A percentile compares a stretch with the other conserved stretches of the same genome.
Conservation (phyloP, 2,329 filamentous ascomycete species). For the Achaetomium macrosporum region DNA sequence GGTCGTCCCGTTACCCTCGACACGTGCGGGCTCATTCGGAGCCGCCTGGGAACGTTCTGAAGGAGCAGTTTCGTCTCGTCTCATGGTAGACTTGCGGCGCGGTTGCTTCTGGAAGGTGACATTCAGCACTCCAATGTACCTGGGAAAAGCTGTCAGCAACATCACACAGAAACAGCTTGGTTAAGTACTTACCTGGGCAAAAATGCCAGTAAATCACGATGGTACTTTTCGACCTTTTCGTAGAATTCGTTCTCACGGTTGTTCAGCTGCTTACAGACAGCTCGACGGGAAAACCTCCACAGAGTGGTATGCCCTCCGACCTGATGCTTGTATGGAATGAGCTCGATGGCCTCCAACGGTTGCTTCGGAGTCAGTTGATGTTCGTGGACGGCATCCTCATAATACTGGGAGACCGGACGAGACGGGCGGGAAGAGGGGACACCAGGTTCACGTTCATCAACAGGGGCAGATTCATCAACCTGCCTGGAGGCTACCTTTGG, state of each 20-base stretch:
- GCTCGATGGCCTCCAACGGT: conserved; percentile 83
- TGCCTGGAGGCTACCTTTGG: conserved; percentile 24
- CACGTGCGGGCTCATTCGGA: conserved; percentile 24
- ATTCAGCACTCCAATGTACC: conserved; percentile 95
- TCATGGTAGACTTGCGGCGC: conserved; percentile 56
- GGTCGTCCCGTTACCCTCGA: conserved; percentile 19
- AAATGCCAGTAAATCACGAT: conserved; percentile 85
- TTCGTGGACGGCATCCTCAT: conserved; percentile 46
- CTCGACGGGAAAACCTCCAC: conserved; percentile 89
- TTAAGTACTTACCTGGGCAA: conserved; percentile 63
- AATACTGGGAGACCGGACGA: conserved; percentile 37
- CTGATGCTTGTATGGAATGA: conserved; percentile 96
- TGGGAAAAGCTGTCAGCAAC: conserved; percentile 34
- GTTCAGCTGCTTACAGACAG: conserved; percentile 96
- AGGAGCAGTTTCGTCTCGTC: conserved; percentile 40
- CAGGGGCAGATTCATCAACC: conserved; percentile 36
- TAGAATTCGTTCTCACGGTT: conserved; percentile 99
- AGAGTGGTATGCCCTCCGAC: conserved; percentile 95
- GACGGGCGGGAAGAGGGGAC: conserved; percentile 31
- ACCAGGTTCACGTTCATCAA: conserved; percentile 38
- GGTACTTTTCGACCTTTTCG: conserved; percentile 85
- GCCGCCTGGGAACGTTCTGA: conserved; percentile 34
- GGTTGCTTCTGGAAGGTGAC: conserved; percentile 86
- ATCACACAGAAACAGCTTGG: not conserved
- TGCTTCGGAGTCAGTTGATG: conserved; percentile 46